Conservation (phyloP, 73 alveolate species). For the Urostyla sp. region DNA sequence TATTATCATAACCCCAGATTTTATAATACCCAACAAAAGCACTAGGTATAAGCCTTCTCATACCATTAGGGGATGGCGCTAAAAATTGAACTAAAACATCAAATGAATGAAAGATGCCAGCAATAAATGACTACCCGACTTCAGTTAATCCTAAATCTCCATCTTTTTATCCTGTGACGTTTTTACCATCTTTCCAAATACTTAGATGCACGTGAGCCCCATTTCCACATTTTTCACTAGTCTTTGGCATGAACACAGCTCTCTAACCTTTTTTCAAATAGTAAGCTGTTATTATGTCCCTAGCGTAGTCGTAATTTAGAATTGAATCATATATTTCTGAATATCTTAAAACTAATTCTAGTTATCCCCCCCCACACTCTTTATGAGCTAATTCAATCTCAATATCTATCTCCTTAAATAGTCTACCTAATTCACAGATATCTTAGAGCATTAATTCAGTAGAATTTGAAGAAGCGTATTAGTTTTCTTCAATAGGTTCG, state of each 20-base stretch:
- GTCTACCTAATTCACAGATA: neutral
- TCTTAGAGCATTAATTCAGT: conserved; percentile 5
- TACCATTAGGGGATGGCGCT: conserved; percentile 35
- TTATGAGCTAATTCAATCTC: conserved; percentile 15
- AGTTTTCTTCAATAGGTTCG: neutral
- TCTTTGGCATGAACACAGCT: conserved; percentile 28
- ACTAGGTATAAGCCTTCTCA: conserved; percentile 4
- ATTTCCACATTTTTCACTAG: conserved; percentile 13
- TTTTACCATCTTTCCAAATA: conserved; percentile 23
- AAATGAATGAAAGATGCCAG: conserved; percentile 27
- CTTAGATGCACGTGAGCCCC: conserved; percentile 38
- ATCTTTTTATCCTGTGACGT: neutral
- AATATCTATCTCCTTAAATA: neutral
- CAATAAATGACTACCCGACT: conserved; percentile 12
- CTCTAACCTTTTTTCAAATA: conserved; percentile 19
- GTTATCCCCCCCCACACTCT: conserved; percentile 17
- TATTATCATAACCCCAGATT: conserved; percentile 44
- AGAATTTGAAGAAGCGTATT: neutral
- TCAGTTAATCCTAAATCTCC: neutral
- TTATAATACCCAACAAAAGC: conserved; percentile 1
- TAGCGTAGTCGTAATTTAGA: conserved; percentile 14
- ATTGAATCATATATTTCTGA: neutral
- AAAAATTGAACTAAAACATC: conserved; percentile 20
- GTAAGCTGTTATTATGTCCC: neutral
- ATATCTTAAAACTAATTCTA: conserved; percentile 7